Percentiles rank a stretch among this genome's conserved stretches.
These are phyloP conservation scores for Chalciporus piperatus DNA, from an alignment of 768 basidiomycete species.

Conservation along the genomic window DNA sequence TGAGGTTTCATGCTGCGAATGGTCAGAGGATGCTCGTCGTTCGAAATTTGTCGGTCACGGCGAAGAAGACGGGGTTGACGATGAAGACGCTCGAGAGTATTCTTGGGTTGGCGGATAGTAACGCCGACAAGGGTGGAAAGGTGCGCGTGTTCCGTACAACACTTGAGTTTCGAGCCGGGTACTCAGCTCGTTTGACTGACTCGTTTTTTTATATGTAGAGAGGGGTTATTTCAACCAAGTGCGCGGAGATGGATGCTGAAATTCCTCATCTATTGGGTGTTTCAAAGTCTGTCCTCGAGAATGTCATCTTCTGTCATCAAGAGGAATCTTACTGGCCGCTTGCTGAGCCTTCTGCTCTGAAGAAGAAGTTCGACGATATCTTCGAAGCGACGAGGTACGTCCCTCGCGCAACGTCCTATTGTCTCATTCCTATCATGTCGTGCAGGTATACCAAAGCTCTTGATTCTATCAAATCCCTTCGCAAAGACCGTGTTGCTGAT, in stretches of 20 bases:
- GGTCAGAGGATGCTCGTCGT: slow-evolving; percentile 87
- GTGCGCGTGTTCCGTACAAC: slow-evolving; percentile 36
- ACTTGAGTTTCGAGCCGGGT: not conserved
- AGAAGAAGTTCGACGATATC: slow-evolving; percentile 99
- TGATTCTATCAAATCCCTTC: slow-evolving; percentile 83
- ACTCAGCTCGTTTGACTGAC: not conserved
- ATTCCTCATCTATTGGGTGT: slow-evolving; percentile 93
- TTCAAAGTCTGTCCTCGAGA: slow-evolving; percentile 96
- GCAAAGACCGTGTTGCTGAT: slow-evolving; percentile 88
- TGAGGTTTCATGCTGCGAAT: slow-evolving; percentile 89
- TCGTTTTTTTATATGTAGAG: slow-evolving; percentile 46
- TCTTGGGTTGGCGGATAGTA: slow-evolving; percentile 66
- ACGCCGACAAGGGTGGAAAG: slow-evolving; percentile 69
- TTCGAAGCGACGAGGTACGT: slow-evolving; percentile 93
- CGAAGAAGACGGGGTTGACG: slow-evolving; percentile 89
- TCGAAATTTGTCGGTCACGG: slow-evolving; percentile 87
- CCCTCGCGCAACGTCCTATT: not conserved
- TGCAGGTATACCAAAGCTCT: slow-evolving; percentile 93
- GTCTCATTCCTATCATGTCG: not conserved
- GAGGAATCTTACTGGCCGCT: slow-evolving; percentile 99
- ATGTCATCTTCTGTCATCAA: slow-evolving; percentile 99
- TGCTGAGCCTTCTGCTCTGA: slow-evolving; percentile 82
- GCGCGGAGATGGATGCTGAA: slow-evolving; percentile 93
- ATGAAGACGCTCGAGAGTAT: slow-evolving; percentile 99
- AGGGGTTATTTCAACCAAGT: slow-evolving; percentile 91